These are phyloP conservation scores for Omphalotus olearius DNA, from an alignment of 1,284 basidiomycete genomes.

Conservation along the genomic window DNA sequence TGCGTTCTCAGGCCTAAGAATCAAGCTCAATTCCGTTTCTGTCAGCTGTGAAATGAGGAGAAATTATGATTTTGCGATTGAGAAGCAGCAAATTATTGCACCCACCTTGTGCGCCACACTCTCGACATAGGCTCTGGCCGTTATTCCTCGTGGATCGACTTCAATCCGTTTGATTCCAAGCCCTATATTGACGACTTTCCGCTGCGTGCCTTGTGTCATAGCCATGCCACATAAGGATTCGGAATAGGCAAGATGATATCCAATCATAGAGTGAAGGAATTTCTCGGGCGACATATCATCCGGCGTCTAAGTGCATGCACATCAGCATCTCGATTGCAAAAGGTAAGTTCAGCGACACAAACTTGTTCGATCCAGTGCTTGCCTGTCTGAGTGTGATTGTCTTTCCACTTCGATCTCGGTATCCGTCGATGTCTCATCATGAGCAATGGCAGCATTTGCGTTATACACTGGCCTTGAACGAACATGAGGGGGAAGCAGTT, in stretches of 20 bases:
- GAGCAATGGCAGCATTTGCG: slow-evolving; percentile 69
- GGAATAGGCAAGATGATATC: slow-evolving; percentile 68
- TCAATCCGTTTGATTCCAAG: slow-evolving; percentile 65
- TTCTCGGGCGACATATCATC: slow-evolving; percentile 60
- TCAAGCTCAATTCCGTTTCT: slow-evolving; percentile 48
- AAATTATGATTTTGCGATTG: not conserved
- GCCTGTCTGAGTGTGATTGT: slow-evolving; percentile 52
- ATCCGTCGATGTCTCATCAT: slow-evolving; percentile 82
- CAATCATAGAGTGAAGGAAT: slow-evolving; percentile 67
- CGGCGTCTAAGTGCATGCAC: slow-evolving; percentile 26
- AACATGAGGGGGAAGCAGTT: not conserved
- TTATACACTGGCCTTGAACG: slow-evolving; percentile 57
- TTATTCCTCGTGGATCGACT: slow-evolving; percentile 52
- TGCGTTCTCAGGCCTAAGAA: slow-evolving; percentile 31
- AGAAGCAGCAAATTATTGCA: slow-evolving; percentile 8
- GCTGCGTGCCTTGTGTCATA: slow-evolving; percentile 72
- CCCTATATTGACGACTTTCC: slow-evolving; percentile 74
- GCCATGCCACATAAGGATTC: slow-evolving; percentile 73
- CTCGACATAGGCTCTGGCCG: slow-evolving; percentile 59
- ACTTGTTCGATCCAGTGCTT: slow-evolving; percentile 83
- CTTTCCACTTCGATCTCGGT: slow-evolving; percentile 68
- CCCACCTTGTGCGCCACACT: slow-evolving; percentile 70
- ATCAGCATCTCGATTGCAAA: slow-evolving; percentile 15
- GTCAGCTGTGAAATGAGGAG: slow-evolving; percentile 52
- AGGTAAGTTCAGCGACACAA: slow-evolving; percentile 7